These are phyloP conservation scores for Kodamaea suecica DNA, from an alignment of 1,139 yeast genomes.

Conservation along the genomic window DNA sequence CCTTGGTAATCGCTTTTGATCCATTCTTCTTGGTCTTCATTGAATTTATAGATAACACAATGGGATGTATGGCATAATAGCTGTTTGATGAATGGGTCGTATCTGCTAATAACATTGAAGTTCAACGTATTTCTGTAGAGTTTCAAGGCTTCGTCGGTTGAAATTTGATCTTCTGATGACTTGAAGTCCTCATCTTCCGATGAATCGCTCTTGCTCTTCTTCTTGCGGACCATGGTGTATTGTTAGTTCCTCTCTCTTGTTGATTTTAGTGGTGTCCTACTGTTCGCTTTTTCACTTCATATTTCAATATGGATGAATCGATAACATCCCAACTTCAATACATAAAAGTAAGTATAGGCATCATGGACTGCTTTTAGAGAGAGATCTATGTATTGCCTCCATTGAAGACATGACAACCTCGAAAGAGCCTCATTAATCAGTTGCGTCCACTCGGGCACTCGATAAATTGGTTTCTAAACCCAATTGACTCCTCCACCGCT, in stretches of 20 bases:
- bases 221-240: slow-evolving; percentile 10
- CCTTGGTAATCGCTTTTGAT: slow-evolving; percentile 78
- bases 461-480: no score
- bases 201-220: slow-evolving; percentile 9
- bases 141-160: slow-evolving; percentile 44
- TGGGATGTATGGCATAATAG: slow-evolving; percentile 74
- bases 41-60: slow-evolving; percentile 73
- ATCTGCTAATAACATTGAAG: slow-evolving; percentile 75
- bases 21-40: slow-evolving; percentile 70
- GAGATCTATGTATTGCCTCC: no score
- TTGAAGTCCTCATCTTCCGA: slow-evolving; percentile 4
- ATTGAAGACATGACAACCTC: no score
- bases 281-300: not conserved
- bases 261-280: not conserved
- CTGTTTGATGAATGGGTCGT: slow-evolving; percentile 78
- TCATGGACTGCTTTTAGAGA: no score
- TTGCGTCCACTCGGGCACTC: no score
- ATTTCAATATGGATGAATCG: not conserved
- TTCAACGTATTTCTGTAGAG: slow-evolving; percentile 69
- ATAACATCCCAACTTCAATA: no score
- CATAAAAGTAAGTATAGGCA: no score
- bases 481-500: no score
- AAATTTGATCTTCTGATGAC: slow-evolving; percentile 13
- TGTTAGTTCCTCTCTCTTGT: not conserved
- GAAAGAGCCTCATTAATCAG: no score